These are phyloP conservation scores for Elsinoe necatrix DNA, from an alignment of 2,329 filamentous ascomycete genomes.

Conservation along the genomic window DNA sequence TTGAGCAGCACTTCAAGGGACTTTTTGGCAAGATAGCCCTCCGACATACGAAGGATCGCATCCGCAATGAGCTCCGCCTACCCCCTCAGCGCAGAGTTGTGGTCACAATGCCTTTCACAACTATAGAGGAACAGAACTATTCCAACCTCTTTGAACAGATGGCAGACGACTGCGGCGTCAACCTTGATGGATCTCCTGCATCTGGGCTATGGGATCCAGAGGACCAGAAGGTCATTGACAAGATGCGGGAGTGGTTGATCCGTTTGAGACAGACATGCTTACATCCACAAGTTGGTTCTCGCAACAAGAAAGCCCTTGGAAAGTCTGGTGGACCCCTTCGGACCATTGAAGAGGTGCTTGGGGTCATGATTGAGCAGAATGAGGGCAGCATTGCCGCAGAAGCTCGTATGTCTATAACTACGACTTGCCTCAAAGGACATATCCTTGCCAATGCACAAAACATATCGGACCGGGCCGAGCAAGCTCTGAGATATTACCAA, in stretches of 20 bases:
- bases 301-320: slow-evolving; percentile 56
- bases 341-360: slow-evolving; percentile 77
- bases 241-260: slow-evolving; percentile 72
- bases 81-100: slow-evolving; percentile 79
- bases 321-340: slow-evolving; percentile 56
- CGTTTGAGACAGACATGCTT: slow-evolving; percentile 73
- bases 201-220: slow-evolving; percentile 57
- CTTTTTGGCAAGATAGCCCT: slow-evolving; percentile 67
- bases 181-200: slow-evolving; percentile 54
- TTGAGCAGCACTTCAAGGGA: slow-evolving; percentile 56
- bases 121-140: slow-evolving; percentile 88
- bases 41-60: slow-evolving; percentile 74
- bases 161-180: slow-evolving; percentile 59
- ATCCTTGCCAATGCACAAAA: slow-evolving; percentile 66
- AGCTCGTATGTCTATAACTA: slow-evolving; percentile 52
- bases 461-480: slow-evolving; percentile 42
- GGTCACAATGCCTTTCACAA: slow-evolving; percentile 81
- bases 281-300: slow-evolving; percentile 70
- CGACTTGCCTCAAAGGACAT: slow-evolving; percentile 63
- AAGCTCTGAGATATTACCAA: slow-evolving; percentile 64
- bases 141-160: slow-evolving; percentile 66
- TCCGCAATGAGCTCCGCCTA: slow-evolving; percentile 69
- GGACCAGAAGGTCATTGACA: slow-evolving; percentile 48
- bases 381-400: slow-evolving; percentile 58
- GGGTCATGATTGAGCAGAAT: slow-evolving; percentile 84